Evolutionary conservation across 257 asterid genomes (phyloP), one percentile per base, ranked within the genome.

Genomic region (Nyctanthes arbortristis): DNA sequence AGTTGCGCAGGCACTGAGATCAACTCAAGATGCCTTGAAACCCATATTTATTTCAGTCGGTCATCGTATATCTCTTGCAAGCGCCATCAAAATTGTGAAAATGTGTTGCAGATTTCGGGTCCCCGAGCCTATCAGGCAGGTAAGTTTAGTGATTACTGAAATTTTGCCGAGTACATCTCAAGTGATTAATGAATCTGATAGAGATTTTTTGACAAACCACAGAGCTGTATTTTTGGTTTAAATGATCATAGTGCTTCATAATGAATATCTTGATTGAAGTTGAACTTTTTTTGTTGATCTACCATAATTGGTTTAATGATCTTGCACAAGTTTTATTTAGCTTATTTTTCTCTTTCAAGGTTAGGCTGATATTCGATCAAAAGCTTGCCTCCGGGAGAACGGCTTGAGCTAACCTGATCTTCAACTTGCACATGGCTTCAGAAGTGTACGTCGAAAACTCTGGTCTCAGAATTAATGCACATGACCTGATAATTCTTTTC

Each of bases 101-200:
- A 74, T 80, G 57, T 84, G 80, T 60, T 85, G 96, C 77, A 82
- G 63, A 77, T 90, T 78, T 73, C 92, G 96, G 63, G 84, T 93
- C 72, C 96, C 98, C 32, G 98, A 93, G 80, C 95, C 97, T 78
- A 88, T 66, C 77, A 80, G 98, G 58, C 98, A 92, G 96, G 97
- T 87, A 20, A 75, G 11, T 13, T 67, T 37, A 59, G 61, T 25
- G 36, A 31, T 45, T 63, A 43, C 27, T 73, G 63, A 57, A 70
- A 7, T 62, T 52, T 29, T 12, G 8, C 20, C 16, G 7, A 35
- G 29, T 10, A 54, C 9, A 10, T 66, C 32, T 47, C 62, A 45
- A 63, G 45, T 57, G 33, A 34, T 24, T 52, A 24, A 45, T 45
- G 55, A 10, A 5, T n/a, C 3, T 4, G 24, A 45, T 45, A n/a